Conservation (phyloP, 2,329 filamentous ascomycete species). For the Exserohilum rostratum region DNA sequence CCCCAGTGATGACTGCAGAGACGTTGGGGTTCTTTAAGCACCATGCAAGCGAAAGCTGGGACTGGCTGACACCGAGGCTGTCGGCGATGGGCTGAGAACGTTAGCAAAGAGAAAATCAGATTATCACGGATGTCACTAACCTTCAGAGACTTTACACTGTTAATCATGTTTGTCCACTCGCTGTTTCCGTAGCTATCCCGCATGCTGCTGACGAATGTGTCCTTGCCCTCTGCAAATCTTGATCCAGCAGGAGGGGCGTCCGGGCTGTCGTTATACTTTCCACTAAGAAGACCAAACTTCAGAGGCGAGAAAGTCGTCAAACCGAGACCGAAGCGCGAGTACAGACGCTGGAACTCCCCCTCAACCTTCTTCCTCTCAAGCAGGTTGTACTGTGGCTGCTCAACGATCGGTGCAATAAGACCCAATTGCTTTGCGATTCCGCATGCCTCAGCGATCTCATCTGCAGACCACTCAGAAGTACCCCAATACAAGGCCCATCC, state of each 20-base stretch:
- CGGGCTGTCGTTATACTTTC: slow-evolving; percentile 64
- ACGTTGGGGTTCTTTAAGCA: slow-evolving; percentile 46
- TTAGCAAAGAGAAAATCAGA: slow-evolving; percentile 8
- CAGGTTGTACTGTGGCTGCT: slow-evolving; percentile 64
- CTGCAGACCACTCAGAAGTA: slow-evolving; percentile 64
- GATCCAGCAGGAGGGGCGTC: slow-evolving; percentile 64
- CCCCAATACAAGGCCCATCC: slow-evolving; percentile 73
- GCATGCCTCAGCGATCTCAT: slow-evolving; percentile 65
- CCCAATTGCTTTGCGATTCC: slow-evolving; percentile 66
- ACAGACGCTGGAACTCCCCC: slow-evolving; percentile 63
- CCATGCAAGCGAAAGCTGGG: slow-evolving; percentile 44
- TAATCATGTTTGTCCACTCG: slow-evolving; percentile 62
- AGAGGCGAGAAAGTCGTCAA: slow-evolving; percentile 63
- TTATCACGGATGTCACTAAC: slow-evolving; percentile 15
- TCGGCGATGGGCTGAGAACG: slow-evolving; percentile 60
- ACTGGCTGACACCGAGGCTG: slow-evolving; percentile 64
- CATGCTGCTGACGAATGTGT: slow-evolving; percentile 61
- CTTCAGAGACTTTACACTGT: slow-evolving; percentile 59
- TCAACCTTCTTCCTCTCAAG: slow-evolving; percentile 65
- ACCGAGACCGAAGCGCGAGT: slow-evolving; percentile 60
- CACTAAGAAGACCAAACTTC: slow-evolving; percentile 63
- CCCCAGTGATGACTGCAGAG: slow-evolving; percentile 38
- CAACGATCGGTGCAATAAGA: slow-evolving; percentile 60
- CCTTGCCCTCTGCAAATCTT: slow-evolving; percentile 62
- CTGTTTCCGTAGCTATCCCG: slow-evolving; percentile 55